Base-by-base conservation (phyloP, 805 yeast species). In the Saturnispora bothae region DNA sequence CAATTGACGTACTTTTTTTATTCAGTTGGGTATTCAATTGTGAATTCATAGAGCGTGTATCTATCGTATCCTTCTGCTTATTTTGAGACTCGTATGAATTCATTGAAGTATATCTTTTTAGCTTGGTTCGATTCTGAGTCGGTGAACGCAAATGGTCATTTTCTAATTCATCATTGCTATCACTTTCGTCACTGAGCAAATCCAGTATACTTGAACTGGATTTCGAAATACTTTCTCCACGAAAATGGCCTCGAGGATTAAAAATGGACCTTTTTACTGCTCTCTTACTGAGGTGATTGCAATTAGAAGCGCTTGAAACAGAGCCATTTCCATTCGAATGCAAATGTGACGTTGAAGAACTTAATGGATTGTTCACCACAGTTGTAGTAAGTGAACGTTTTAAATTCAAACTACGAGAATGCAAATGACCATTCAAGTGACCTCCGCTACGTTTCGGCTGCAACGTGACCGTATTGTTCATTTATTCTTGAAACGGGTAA, bases 401-500 rank as follows among this genome's bases (percentile, higher is more conserved):
- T 13, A 36, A n/a, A n/a, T 29, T 18, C 18, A 36, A 20, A 14
- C 25, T 22, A 10, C 25, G 25, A 6, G 25, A 22, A 22, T 22
- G 25, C 25, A 22, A 22, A 26, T 26, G 28, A n/a, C 6, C 12
- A 26, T 26, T 7, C 28, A n/a, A 26, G 12, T 26, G 5, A 26
- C 12, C 15, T 7, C 28, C 18, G 10, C 10, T 7, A 8, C 40
- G 30, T 21, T 37, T 37, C 20, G 40, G 40, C 21, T 37, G 40
- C 10, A 37, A 13, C 15, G 35, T 37, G 3, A 37, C 13, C 14
- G 40, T 27, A 19, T 37, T 37, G 25, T 31, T 37, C 40, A 37
- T 34, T 15, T 15, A 20, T 19, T 21, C 15, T 22, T 22, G 25
- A 22, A 22, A 6, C 25, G 10, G 31, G 15, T 8, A 10, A 13